phyloP scores from a whole-genome alignment of 1,284 basidiomycete genomes.

The Ustanciosporium gigantosporum region DNA sequence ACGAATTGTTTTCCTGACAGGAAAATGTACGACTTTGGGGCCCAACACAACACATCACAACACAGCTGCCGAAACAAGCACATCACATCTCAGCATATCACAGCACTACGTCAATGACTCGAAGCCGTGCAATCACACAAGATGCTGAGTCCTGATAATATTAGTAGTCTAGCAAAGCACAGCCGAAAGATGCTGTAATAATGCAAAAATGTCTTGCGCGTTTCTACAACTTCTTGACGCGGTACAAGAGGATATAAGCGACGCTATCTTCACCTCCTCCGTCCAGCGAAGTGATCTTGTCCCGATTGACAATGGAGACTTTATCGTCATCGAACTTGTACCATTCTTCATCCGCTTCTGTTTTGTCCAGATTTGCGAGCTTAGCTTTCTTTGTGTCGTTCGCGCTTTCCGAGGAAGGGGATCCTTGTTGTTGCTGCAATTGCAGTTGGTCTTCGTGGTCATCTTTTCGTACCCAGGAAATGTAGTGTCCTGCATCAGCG shows the following conservation, averaged over 20 bases:
- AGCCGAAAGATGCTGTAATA: no score
- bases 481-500: constrained; percentile 91
- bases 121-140: no score
- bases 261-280: constrained; percentile 60
- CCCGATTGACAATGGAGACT: constrained; percentile 44
- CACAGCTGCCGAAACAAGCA: no score
- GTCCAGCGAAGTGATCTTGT: constrained; percentile 54
- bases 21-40: no score
- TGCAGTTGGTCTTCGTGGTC: constrained; percentile 9
- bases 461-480: constrained; percentile 71
- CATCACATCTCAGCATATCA: no score
- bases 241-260: constrained; percentile 56
- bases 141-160: no score
- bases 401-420: no score
- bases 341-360: constrained; percentile 51
- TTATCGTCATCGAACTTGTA: constrained; percentile 60
- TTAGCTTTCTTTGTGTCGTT: constrained; percentile 1
- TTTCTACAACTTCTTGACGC: constrained; percentile 46
- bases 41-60: no score
- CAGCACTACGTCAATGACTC: no score
- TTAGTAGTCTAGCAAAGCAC: no score
- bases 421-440: not conserved
- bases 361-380: constrained; percentile 12
- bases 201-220: no score
- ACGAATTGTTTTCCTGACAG: no score